A percentile compares a stretch with the other conserved stretches of the same genome.
phyloP scores from a whole-genome alignment of 2,329 filamentous ascomycete species.

The Sphaerulina musiva region DNA sequence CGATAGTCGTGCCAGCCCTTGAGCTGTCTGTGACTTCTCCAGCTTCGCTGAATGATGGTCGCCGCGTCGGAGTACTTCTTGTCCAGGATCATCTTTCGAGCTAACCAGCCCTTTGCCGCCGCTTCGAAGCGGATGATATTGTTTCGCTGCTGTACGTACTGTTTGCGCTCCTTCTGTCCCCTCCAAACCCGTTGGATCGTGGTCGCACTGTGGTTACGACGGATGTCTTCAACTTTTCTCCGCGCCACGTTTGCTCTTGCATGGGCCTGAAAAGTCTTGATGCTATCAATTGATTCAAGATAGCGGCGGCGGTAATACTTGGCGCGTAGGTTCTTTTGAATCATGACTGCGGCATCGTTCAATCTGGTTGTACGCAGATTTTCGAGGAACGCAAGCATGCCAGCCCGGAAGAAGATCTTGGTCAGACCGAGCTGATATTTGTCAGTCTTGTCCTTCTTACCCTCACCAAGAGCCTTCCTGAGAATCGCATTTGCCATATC shows the following conservation, averaged over 20 bases:
- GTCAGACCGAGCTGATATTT: conserved; percentile 97
- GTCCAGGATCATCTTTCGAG: conserved; percentile 87
- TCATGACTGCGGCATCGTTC: conserved; percentile 92
- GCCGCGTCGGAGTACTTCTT: conserved; percentile 89
- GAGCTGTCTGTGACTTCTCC: conserved; percentile 73
- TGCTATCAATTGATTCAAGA: conserved; percentile 73
- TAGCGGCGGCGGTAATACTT: conserved; percentile 94
- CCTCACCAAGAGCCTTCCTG: conserved; percentile 66
- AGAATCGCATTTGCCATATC: conserved; percentile 92
- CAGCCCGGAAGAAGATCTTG: conserved; percentile 98
- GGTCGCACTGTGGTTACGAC: conserved; percentile 78
- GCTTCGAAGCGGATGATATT: conserved; percentile 86
- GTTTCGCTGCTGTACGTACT: conserved; percentile 68
- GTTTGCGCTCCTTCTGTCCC: conserved; percentile 80
- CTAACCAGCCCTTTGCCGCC: conserved; percentile 82
- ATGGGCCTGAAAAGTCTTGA: conserved; percentile 72
- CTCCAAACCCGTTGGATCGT: conserved; percentile 95
- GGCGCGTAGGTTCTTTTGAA: conserved; percentile 93
- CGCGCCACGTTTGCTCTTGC: conserved; percentile 72
- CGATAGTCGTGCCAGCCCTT: conserved; percentile 81
- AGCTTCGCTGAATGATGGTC: conserved; percentile 80
- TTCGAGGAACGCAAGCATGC: conserved; percentile 97
- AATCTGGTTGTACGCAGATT: conserved; percentile 84
- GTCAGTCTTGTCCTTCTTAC: conserved; percentile 64
- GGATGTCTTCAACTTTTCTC: conserved; percentile 69